Evolutionary conservation across 2,329 filamentous ascomycete species (phyloP), one percentile per base, ranked within the genome.

Genomic region (Graphium sp.): DNA sequence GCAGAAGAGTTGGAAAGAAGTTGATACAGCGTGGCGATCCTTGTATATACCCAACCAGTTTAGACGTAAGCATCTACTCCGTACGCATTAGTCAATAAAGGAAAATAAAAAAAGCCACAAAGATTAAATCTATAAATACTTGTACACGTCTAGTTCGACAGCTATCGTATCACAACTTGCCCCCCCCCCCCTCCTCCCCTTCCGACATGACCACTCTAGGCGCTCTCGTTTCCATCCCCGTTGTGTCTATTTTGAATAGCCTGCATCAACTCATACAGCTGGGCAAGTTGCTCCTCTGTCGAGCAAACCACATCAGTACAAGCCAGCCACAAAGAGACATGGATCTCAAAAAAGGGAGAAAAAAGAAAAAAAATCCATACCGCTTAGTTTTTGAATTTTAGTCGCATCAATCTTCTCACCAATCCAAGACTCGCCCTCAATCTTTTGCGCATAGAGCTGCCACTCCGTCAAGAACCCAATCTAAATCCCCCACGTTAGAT

Each of bases 401-500:
- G 40, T 38, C 15, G 35, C 30, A 14, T 44, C 41, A n/a, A 39
- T 33, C 16, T 42, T 44, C 29, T 48, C 41, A 5, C 77, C 87
- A 34, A 67, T 62, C 89, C 89, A 95, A 0, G 64, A 51, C 30
- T 92, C 77, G 0, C 85, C 87, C 46, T 95, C 87, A 11, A 98
- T 57, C 47, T 83, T 75, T 48, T 98, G 87, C 2, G 84, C 85
- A 46, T 95, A 98, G 29, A 82, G 57, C 51, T 98, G 89, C 87
- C 87, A 98, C 51, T 95, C 85, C 0, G 81, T 87, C 40, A 98
- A 62, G 50, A 98, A 98, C 2, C 87, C 89, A 42, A 95, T 83
- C 83, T 92, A 39, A 10, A 28, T 10, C 8, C 17, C n/a, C 4
- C n/a, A 23, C 12, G 16, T 13, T 14, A 18, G 5, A 13, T 30